phyloP scores from a whole-genome alignment of 208 protist genomes.

The Crithidia expoeki region DNA sequence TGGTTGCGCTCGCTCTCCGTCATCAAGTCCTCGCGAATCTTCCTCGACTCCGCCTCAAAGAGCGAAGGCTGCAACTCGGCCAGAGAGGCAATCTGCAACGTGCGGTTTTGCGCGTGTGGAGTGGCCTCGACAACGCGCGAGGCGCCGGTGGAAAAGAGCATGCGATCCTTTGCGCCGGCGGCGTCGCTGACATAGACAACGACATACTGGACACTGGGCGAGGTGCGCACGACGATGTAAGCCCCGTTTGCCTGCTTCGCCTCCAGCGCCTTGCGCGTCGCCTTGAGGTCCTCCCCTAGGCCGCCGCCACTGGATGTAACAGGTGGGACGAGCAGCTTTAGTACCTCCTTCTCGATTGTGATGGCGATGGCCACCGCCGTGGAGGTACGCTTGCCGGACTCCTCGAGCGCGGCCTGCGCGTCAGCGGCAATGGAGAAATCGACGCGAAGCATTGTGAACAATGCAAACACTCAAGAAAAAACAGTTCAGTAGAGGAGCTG shows the following conservation, averaged over 20 bases:
- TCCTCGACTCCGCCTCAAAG: constrained; percentile 43
- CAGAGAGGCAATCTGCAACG: constrained; percentile 38
- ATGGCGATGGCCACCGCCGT: constrained; percentile 44
- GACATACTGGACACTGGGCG: constrained; percentile 33
- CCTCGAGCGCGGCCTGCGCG: constrained; percentile 44
- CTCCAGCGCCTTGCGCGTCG: constrained; percentile 31
- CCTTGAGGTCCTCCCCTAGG: constrained; percentile 39
- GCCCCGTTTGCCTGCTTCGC: constrained; percentile 35
- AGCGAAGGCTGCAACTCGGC: constrained; percentile 48
- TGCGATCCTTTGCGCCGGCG: constrained; percentile 56
- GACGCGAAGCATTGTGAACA: constrained; percentile 60
- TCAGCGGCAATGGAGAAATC: constrained; percentile 59
- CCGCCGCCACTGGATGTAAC: constrained; percentile 36
- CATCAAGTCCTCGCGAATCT: constrained; percentile 59
- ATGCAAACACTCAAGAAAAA: too few relatives aligned
- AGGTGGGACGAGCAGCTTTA: constrained; percentile 42
- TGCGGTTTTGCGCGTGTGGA: constrained; percentile 35
- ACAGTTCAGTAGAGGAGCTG: not conserved
- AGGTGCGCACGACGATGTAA: constrained; percentile 52
- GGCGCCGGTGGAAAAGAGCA: constrained; percentile 67
- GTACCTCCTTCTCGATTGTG: constrained; percentile 54
- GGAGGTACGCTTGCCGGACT: constrained; percentile 33
- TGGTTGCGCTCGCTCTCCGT: constrained; percentile 67
- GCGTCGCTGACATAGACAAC: constrained; percentile 61
- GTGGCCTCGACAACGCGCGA: constrained; percentile 31